These are phyloP conservation scores for Monascus ruber DNA, from an alignment of 2,329 filamentous ascomycete species.

Conservation along the genomic window DNA sequence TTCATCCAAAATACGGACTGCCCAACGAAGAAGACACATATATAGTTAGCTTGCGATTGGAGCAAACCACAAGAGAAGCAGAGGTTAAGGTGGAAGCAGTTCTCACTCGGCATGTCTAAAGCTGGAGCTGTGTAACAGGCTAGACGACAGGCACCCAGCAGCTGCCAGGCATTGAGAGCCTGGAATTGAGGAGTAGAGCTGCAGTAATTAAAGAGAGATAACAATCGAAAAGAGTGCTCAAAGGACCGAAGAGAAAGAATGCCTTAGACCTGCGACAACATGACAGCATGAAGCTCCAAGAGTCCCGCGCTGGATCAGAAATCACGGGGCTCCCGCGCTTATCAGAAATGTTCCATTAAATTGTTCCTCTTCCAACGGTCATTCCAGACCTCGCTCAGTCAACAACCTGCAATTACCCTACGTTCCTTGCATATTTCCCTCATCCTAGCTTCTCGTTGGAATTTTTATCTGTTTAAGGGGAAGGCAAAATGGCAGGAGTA, in stretches of 20 bases:
- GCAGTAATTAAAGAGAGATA: not conserved
- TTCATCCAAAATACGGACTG: constrained; percentile 43
- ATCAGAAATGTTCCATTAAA: no score
- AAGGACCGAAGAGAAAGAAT: not conserved
- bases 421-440: no score
- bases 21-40: constrained; percentile 1
- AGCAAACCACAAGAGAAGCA: constrained; percentile 1
- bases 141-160: constrained; percentile 9
- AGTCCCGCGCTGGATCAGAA: not conserved
- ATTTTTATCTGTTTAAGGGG: no score
- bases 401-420: no score
- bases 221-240: not conserved
- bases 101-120: constrained; percentile 28
- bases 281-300: not conserved
- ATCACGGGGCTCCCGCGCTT: not conserved
- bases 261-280: not conserved
- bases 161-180: constrained; percentile 16
- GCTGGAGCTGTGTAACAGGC: constrained; percentile 14
- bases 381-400: no score
- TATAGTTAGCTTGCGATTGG: constrained; percentile 1
- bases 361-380: no score
- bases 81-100: constrained; percentile 3
- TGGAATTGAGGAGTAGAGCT: no score
- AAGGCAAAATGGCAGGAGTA: constrained; percentile 9
- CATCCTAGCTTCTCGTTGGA: no score